phyloP scores from a whole-genome alignment of 352 stramenopile genomes.

The Globisporangium alternatum region DNA sequence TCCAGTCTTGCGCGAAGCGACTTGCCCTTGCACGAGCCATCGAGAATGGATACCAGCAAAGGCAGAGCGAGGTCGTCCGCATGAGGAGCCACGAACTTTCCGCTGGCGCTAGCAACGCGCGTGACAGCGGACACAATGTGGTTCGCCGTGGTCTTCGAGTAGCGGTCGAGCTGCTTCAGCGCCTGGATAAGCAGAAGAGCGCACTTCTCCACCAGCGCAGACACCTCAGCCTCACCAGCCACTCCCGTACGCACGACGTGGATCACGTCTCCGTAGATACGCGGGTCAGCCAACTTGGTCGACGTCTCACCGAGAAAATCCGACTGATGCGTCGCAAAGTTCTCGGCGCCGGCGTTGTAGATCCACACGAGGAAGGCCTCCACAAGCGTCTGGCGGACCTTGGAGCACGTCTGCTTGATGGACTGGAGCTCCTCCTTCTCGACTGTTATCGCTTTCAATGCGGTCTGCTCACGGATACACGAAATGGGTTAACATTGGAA shows the following conservation, averaged over 20 bases:
- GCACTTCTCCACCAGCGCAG: constrained; percentile 22
- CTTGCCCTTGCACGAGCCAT: constrained; percentile 49
- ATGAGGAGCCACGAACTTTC: constrained; percentile 30
- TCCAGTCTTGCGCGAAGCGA: constrained; percentile 44
- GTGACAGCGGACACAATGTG: constrained; percentile 56
- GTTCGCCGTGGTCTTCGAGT: constrained; percentile 59
- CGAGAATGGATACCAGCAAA: constrained; percentile 41
- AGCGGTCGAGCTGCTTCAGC: constrained; percentile 59
- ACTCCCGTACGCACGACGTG: constrained; percentile 23
- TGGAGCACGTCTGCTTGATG: constrained; percentile 52
- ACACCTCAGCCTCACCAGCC: constrained; percentile 25
- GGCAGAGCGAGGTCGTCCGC: constrained; percentile 48
- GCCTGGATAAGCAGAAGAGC: constrained; percentile 41
- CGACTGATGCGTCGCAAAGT: constrained; percentile 26
- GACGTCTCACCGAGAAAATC: constrained; percentile 59
- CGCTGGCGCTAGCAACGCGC: constrained; percentile 41
- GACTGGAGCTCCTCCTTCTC: constrained; percentile 33
- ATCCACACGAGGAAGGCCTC: constrained; percentile 69
- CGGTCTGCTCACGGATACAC: constrained; percentile 10
- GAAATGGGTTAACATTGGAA: background rate
- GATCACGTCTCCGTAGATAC: constrained; percentile 64
- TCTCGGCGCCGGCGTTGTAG: constrained; percentile 36
- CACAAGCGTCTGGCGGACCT: constrained; percentile 55
- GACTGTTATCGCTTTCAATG: constrained; percentile 31
- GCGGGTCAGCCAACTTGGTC: constrained; percentile 67